Percentiles rank a stretch among this genome's conserved stretches.
phyloP scores from a whole-genome alignment of 2,329 filamentous ascomycete species.

The Mycosphaerella sp. region DNA sequence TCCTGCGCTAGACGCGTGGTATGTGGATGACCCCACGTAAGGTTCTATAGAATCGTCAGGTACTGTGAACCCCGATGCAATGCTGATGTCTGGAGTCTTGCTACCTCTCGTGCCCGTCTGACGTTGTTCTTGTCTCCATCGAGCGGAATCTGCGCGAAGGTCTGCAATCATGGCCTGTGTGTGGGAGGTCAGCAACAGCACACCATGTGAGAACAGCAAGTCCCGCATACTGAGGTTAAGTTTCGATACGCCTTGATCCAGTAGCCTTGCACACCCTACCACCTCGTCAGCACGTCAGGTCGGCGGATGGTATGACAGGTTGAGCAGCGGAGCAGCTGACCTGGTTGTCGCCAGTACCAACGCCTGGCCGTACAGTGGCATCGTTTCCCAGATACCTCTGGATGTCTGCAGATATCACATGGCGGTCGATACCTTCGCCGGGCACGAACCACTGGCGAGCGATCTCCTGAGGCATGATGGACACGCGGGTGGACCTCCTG shows the following conservation, averaged over 20 bases:
- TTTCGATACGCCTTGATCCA: slow-evolving; percentile 49
- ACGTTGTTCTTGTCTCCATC: slow-evolving; percentile 39
- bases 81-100: slow-evolving; percentile 36
- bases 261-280: slow-evolving; percentile 42
- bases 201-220: not conserved
- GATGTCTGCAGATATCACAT: slow-evolving; percentile 49
- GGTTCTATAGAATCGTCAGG: slow-evolving; percentile 30
- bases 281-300: slow-evolving; percentile 17
- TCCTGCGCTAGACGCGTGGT: slow-evolving; percentile 38
- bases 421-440: slow-evolving; percentile 45
- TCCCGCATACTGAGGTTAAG: slow-evolving; percentile 41
- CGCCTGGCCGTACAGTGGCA: slow-evolving; percentile 45
- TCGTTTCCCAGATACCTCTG: slow-evolving; percentile 47
- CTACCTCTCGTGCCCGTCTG: slow-evolving; percentile 42
- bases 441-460: slow-evolving; percentile 45
- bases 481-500: slow-evolving; percentile 5
- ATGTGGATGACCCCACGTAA: slow-evolving; percentile 35
- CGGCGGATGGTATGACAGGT: no score
- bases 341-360: slow-evolving; percentile 41
- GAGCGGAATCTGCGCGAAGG: slow-evolving; percentile 43
- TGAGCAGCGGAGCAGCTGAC: slow-evolving; percentile 30
- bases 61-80: slow-evolving; percentile 38
- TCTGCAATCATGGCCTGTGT: slow-evolving; percentile 47
- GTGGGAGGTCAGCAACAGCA: slow-evolving; percentile 9
- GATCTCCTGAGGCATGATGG: slow-evolving; percentile 32